Conservation (phyloP, 768 basidiomycete species). For the Ramaria rubella region DNA sequence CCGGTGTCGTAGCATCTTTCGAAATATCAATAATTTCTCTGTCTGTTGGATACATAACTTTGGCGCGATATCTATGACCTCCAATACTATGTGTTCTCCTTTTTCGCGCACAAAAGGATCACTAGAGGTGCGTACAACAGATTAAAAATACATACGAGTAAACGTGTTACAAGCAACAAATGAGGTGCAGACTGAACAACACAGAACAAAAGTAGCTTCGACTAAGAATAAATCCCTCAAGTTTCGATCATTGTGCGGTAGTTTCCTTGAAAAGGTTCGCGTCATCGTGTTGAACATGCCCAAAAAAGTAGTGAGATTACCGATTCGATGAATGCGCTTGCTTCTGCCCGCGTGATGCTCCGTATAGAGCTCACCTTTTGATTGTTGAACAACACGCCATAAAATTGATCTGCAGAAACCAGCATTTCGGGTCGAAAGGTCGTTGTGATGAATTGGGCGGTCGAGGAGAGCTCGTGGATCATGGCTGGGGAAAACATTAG, state of each 20-base stretch:
- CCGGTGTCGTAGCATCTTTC: not conserved
- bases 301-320: not conserved
- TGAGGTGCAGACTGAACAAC: not conserved
- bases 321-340: constrained; percentile 85
- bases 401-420: constrained; percentile 92
- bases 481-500: constrained; percentile 48
- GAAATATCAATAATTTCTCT: not conserved
- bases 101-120: not conserved
- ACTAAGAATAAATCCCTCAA: no score
- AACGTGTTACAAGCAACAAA: not conserved
- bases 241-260: constrained; percentile 5
- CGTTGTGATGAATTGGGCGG: constrained; percentile 95
- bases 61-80: not conserved
- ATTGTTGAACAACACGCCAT: constrained; percentile 93
- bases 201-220: not conserved
- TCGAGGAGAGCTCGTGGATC: constrained; percentile 85
- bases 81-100: not conserved
- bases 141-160: not conserved
- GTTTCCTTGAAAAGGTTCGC: not conserved
- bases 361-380: constrained; percentile 91
- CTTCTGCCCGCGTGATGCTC: constrained; percentile 82
- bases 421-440: constrained; percentile 98
- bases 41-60: not conserved
- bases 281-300: not conserved
- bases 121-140: not conserved